Evolutionary conservation across 2,329 filamentous ascomycete species (phyloP).

Genomic region (Calonectria multiphialidica): DNA sequence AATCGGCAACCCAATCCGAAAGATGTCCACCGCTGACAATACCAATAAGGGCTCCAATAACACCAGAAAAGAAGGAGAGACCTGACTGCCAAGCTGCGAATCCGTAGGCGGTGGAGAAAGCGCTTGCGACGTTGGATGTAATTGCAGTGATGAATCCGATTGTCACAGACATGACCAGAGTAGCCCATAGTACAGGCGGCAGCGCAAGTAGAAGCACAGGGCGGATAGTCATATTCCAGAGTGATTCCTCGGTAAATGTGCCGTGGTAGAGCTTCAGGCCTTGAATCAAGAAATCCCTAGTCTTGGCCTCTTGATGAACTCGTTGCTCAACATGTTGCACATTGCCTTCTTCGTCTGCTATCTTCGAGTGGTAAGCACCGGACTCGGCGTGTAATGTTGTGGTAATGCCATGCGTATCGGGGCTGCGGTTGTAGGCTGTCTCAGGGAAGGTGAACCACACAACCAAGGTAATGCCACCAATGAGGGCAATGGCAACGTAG

Average conservation of each 20-base stretch:
- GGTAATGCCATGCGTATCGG: constrained; percentile 20
- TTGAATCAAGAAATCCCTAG: background rate
- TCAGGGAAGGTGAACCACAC: constrained; percentile 66
- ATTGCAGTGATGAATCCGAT: constrained; percentile 66
- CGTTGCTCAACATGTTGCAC: constrained; percentile 14
- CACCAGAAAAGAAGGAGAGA: constrained; percentile 59
- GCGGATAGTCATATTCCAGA: constrained; percentile 57
- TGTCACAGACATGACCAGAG: constrained; percentile 63
- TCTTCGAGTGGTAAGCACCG: constrained; percentile 17
- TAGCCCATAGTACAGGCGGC: constrained; percentile 64
- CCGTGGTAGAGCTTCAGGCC: constrained; percentile 24
- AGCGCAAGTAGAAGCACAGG: constrained; percentile 60
- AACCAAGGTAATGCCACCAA: constrained; percentile 58
- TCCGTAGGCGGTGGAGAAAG: constrained; percentile 52
- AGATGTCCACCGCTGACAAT: constrained; percentile 49
- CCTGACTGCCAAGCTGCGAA: constrained; percentile 59
- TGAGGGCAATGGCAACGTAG: constrained; percentile 59
- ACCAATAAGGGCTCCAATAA: constrained; percentile 57
- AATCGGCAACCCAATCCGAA: constrained; percentile 50
- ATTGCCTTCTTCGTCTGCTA: constrained; percentile 17
- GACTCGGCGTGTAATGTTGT: constrained; percentile 16
- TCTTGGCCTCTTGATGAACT: constrained; percentile 1
- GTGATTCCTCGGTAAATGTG: constrained; percentile 24
- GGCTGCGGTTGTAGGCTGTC: constrained; percentile 57
- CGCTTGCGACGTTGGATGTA: constrained; percentile 60